Percentiles rank a stretch among this genome's conserved stretches.
Evolutionary conservation across 83 land plant species (phyloP).

Genomic region (Picea engelmannii): DNA sequence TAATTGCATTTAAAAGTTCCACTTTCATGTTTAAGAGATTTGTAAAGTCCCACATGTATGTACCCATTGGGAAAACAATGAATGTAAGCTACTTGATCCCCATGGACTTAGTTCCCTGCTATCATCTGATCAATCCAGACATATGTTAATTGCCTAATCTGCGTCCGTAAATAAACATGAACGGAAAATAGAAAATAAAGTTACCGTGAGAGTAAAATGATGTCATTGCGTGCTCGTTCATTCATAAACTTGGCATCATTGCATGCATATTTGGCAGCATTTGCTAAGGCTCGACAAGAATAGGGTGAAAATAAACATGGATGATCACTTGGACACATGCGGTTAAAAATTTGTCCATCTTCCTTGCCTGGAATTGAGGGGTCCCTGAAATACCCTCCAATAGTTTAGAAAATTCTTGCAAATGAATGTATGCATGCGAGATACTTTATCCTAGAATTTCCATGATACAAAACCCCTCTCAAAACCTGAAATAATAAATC

Average conservation of each 20-base stretch:
- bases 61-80: not conserved
- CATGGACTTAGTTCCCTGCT: slow-evolving; percentile 1
- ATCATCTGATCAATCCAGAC: not conserved
- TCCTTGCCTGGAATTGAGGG: not conserved
- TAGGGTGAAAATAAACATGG: slow-evolving; percentile 13
- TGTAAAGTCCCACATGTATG: not conserved
- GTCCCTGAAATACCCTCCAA: not conserved
- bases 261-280: slow-evolving; percentile 73
- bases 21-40: not conserved
- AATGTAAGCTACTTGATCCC: not conserved
- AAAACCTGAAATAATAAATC: not conserved
- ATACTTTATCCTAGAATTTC: not conserved
- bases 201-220: slow-evolving; percentile 85
- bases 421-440: not conserved
- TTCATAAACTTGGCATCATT: slow-evolving; percentile 86
- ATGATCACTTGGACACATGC: not conserved
- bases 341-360: not conserved
- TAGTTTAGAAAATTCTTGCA: slow-evolving; percentile 8
- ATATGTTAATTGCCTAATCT: not conserved
- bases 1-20: not conserved
- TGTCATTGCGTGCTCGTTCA: slow-evolving; percentile 88
- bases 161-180: slow-evolving; percentile 1
- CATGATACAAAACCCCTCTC: not conserved
- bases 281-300: slow-evolving; percentile 51
- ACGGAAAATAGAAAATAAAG: not conserved